Evolutionary conservation across 2,329 filamentous ascomycete species (phyloP).

Genomic region (Exserohilum turcica): DNA sequence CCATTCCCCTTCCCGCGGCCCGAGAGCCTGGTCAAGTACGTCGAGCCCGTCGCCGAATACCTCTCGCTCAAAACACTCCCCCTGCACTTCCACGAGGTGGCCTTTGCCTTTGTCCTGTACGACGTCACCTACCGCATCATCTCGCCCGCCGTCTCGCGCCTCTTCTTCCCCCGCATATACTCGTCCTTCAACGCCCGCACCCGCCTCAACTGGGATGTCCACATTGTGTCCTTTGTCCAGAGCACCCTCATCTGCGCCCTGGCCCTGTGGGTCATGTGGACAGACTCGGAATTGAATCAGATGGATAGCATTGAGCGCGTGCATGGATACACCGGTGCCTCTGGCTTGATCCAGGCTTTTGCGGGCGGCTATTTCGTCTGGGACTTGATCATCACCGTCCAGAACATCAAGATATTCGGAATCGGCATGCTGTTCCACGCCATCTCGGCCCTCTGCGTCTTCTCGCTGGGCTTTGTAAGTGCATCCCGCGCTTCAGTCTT

Average conservation of each 20-base stretch:
- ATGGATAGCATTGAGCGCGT: constrained; percentile 72
- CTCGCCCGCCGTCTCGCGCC: constrained; percentile 68
- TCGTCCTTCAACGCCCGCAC: constrained; percentile 64
- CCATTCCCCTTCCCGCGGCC: constrained; percentile 69
- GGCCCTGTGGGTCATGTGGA: constrained; percentile 72
- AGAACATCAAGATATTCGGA: constrained; percentile 74
- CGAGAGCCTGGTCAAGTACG: constrained; percentile 58
- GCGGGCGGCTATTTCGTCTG: constrained; percentile 84
- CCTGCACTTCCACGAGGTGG: constrained; percentile 77
- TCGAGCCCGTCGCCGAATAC: constrained; percentile 68
- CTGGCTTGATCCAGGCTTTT: constrained; percentile 75
- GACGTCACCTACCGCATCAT: constrained; percentile 68
- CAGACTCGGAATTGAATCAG: constrained; percentile 68
- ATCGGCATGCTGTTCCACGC: constrained; percentile 79
- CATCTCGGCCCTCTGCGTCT: constrained; percentile 73
- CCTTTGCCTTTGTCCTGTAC: constrained; percentile 70
- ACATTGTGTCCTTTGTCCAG: constrained; percentile 83
- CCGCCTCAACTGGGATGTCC: constrained; percentile 81
- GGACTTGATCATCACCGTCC: constrained; percentile 73
- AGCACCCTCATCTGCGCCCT: constrained; percentile 71
- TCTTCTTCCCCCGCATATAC: constrained; percentile 69
- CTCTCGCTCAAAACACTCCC: constrained; percentile 70
- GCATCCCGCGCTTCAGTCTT: not conserved
- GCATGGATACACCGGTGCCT: constrained; percentile 76
- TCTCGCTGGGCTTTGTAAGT: constrained; percentile 78